phyloP scores from a whole-genome alignment of 2,329 filamentous ascomycete species.

The Coniosporium tulheliwenetii region DNA sequence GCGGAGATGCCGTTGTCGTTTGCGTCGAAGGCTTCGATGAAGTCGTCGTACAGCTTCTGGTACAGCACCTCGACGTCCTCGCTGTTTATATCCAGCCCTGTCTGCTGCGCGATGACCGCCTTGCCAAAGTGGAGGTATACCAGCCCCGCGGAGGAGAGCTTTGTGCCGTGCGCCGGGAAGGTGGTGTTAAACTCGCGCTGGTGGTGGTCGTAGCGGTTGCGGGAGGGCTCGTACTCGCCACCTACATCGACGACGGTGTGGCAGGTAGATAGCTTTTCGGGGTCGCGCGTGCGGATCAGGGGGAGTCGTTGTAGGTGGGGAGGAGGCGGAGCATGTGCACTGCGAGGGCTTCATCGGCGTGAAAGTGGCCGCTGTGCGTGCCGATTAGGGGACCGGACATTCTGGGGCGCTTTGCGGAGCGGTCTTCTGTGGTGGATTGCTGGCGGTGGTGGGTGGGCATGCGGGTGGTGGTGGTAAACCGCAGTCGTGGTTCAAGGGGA shows the following conservation, averaged over 20 bases:
- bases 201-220: slow-evolving; percentile 88
- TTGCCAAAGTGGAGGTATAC: slow-evolving; percentile 94
- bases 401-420: slow-evolving; percentile 69
- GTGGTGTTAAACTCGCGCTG: slow-evolving; percentile 78
- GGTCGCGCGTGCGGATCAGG: slow-evolving; percentile 79
- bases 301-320: slow-evolving; percentile 58
- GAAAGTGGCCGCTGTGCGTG: slow-evolving; percentile 96
- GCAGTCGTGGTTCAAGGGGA: no score
- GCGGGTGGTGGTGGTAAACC: no score
- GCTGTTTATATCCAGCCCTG: slow-evolving; percentile 43
- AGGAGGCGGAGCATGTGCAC: slow-evolving; percentile 90
- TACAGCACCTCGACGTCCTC: slow-evolving; percentile 61
- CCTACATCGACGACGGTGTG: slow-evolving; percentile 98
- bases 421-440: slow-evolving; percentile 16
- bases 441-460: no score
- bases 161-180: slow-evolving; percentile 72
- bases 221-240: slow-evolving; percentile 68
- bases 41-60: slow-evolving; percentile 80
- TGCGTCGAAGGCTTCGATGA: slow-evolving; percentile 90
- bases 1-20: slow-evolving; percentile 89
- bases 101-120: slow-evolving; percentile 57
- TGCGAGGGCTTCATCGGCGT: slow-evolving; percentile 93
- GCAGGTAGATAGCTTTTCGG: slow-evolving; percentile 59
- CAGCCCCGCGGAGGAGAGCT: slow-evolving; percentile 83
- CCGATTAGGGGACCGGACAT: slow-evolving; percentile 57